Conservation (phyloP, 2,329 filamentous ascomycete species). For the Penicillium sp. region DNA sequence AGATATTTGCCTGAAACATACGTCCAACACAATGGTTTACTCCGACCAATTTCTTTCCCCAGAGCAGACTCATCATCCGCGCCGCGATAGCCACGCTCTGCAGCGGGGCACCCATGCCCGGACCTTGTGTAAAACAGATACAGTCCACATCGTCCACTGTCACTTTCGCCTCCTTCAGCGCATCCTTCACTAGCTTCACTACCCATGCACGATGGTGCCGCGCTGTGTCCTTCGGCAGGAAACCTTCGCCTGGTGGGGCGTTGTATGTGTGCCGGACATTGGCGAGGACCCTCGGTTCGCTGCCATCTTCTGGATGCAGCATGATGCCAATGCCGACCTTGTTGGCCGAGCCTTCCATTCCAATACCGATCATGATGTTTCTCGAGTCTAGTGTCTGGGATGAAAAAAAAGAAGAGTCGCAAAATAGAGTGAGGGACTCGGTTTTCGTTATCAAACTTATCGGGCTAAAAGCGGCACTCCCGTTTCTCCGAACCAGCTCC, state of each 20-base stretch:
- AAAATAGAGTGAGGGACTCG: not conserved
- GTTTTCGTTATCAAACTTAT: slow-evolving; percentile 15
- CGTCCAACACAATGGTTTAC: slow-evolving; percentile 97
- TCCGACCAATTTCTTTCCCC: slow-evolving; percentile 83
- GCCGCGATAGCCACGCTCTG: slow-evolving; percentile 83
- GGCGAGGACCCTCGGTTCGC: slow-evolving; percentile 70
- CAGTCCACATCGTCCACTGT: slow-evolving; percentile 70
- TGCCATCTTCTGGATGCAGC: slow-evolving; percentile 60
- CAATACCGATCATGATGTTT: slow-evolving; percentile 61
- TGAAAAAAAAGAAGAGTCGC: not conserved
- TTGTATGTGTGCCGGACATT: slow-evolving; percentile 94
- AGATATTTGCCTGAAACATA: slow-evolving; percentile 32
- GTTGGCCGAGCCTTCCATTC: slow-evolving; percentile 92
- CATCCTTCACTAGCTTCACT: slow-evolving; percentile 73
- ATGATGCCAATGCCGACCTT: slow-evolving; percentile 95
- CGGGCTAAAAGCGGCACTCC: slow-evolving; percentile 14
- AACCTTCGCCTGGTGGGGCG: slow-evolving; percentile 87
- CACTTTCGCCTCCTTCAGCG: slow-evolving; percentile 68
- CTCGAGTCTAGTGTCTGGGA: not conserved
- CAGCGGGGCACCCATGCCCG: slow-evolving; percentile 93
- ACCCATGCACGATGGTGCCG: slow-evolving; percentile 87
- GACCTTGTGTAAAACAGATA: slow-evolving; percentile 92
- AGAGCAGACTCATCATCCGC: slow-evolving; percentile 75
- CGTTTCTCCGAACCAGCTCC: slow-evolving; percentile 17
- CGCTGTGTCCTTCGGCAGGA: slow-evolving; percentile 94